Evolutionary conservation across 164 flowering plant genomes (phyloP), one percentile per base, ranked within the genome.

Genomic region (Aristolochia contorta): DNA sequence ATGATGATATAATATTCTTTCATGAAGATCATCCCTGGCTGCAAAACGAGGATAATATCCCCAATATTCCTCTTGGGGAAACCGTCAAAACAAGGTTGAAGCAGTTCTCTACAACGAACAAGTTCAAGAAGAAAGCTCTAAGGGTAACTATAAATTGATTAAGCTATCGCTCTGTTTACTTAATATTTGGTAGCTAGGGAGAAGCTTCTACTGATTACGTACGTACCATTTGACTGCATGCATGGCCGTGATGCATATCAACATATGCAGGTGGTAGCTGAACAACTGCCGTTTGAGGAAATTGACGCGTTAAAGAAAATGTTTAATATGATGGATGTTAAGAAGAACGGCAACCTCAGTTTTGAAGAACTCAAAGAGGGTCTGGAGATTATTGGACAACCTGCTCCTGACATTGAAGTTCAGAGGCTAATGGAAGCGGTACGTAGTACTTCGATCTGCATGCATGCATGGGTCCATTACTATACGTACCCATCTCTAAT

Each of bases 111-210:
- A 70, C 83, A 76, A 84, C 86, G 91, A 87, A 84, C 56, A 87
- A 82, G 76, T 88, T 91, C 72, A 91, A 91, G 83, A 87, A 82
- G 76, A 83, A 71, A 74, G 97, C 79, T 61, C 77, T 88, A 2
- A 67, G 89, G 73, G 97, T 91, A 80, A 73, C 5, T 2, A 27
- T 27, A 5, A 27, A 27, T 27, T 5, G n/a, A 27, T 2, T 2
- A 27, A 27, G 30, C 30, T 27, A n/a, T n/a, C n/a, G n/a, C n/a
- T n/a, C n/a, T n/a, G n/a, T n/a, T n/a, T n/a, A n/a, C n/a, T n/a
- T n/a, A n/a, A n/a, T n/a, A n/a, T n/a, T n/a, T n/a, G n/a, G n/a
- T n/a, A n/a, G n/a, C n/a, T n/a, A n/a, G n/a, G n/a, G n/a, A n/a
- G n/a, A n/a, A n/a, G n/a, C n/a, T n/a, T n/a, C n/a, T n/a, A n/a